Conservation (phyloP, 2,329 filamentous ascomycete genomes). For the Botrytis deweyae region DNA sequence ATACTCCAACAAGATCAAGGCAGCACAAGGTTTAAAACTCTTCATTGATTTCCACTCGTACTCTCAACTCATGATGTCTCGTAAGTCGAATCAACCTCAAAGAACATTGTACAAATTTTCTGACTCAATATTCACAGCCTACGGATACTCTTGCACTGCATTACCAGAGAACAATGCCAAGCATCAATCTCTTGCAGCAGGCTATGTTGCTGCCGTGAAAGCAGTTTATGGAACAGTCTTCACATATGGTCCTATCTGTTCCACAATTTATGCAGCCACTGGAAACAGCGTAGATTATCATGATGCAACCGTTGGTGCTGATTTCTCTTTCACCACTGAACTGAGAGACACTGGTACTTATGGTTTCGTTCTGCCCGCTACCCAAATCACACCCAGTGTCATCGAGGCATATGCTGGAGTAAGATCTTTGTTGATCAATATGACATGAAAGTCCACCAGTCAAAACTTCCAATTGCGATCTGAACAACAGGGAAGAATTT, state of each 20-base stretch:
- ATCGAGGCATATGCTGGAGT: constrained; percentile 49
- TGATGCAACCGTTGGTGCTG: constrained; percentile 41
- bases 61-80: constrained; percentile 57
- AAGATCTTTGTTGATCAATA: constrained; percentile 29
- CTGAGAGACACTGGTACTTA: constrained; percentile 49
- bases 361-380: constrained; percentile 50
- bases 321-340: constrained; percentile 47
- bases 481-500: neutral
- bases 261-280: constrained; percentile 59
- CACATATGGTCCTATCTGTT: constrained; percentile 51
- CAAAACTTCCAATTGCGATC: neutral
- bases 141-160: constrained; percentile 58
- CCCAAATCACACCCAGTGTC: constrained; percentile 48
- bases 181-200: constrained; percentile 50
- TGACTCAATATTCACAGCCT: constrained; percentile 40
- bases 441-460: constrained; percentile 20
- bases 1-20: constrained; percentile 46
- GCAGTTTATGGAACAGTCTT: constrained; percentile 51
- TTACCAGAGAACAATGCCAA: constrained; percentile 48
- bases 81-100: constrained; percentile 22
- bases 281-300: constrained; percentile 48
- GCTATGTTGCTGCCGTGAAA: constrained; percentile 53
- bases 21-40: constrained; percentile 52
- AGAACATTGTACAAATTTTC: neutral
- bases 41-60: constrained; percentile 68